phyloP scores from a whole-genome alignment of 2,329 filamentous ascomycete species.

The Lachnum nothofagi region DNA sequence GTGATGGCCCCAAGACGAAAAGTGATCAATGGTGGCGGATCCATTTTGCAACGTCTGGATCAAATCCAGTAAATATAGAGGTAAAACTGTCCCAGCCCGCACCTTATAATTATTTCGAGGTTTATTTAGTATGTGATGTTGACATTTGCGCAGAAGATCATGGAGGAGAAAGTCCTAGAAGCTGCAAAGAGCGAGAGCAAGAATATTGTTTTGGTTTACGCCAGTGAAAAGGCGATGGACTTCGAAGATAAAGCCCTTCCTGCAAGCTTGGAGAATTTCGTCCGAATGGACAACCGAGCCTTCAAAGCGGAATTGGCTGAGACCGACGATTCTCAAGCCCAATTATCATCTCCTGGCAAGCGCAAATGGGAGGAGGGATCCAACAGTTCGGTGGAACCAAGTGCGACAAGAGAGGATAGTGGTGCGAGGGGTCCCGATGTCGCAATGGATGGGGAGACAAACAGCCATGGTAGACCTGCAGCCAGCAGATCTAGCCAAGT shows the following conservation, averaged over 20 bases:
- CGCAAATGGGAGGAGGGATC: slow-evolving; percentile 26
- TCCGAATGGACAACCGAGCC: slow-evolving; percentile 46
- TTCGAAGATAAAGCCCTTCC: slow-evolving; percentile 36
- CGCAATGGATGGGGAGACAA: slow-evolving; percentile 9
- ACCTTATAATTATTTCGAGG: not conserved
- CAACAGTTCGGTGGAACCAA: slow-evolving; percentile 5
- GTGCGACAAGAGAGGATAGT: not conserved
- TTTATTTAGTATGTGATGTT: not conserved
- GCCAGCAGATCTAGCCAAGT: slow-evolving; percentile 16
- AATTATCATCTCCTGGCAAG: slow-evolving; percentile 24
- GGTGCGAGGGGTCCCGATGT: slow-evolving; percentile 3
- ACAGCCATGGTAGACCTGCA: not conserved
- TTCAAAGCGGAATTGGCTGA: slow-evolving; percentile 45
- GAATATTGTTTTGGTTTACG: slow-evolving; percentile 48
- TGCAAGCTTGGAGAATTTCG: slow-evolving; percentile 41
- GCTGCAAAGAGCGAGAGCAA: slow-evolving; percentile 46
- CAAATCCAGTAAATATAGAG: slow-evolving; percentile 44
- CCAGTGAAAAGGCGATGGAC: slow-evolving; percentile 45
- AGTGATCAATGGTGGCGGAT: slow-evolving; percentile 55
- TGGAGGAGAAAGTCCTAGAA: slow-evolving; percentile 41
- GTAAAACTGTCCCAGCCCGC: slow-evolving; percentile 32
- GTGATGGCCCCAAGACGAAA: slow-evolving; percentile 18
- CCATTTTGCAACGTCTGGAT: slow-evolving; percentile 37
- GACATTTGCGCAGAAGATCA: slow-evolving; percentile 40
- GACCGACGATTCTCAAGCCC: slow-evolving; percentile 10